Evolutionary conservation across 2,329 filamentous ascomycete genomes (phyloP).

Genomic region (Aspergillus bombycis): DNA sequence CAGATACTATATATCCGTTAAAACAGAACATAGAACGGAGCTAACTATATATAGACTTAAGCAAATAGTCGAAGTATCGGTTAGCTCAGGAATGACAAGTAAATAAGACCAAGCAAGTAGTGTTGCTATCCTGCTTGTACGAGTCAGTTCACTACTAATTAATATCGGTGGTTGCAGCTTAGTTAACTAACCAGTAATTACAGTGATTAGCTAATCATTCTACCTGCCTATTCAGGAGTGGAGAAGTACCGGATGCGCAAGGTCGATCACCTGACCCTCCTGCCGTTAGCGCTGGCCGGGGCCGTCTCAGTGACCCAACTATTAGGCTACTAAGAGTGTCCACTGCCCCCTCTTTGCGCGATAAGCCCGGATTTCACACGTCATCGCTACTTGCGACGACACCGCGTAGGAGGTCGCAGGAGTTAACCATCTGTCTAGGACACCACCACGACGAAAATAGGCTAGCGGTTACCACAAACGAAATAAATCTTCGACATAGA

Average conservation of each 20-base stretch:
- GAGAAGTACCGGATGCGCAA: constrained; percentile 3
- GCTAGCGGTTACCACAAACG: not conserved
- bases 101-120: no score
- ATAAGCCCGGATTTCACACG: constrained; percentile 18
- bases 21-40: not conserved
- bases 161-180: no score
- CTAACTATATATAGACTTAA: not conserved
- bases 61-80: not conserved
- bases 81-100: no score
- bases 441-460: not conserved
- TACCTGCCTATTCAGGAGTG: constrained; percentile 3
- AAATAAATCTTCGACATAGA: not conserved
- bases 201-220: not conserved
- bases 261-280: constrained; percentile 7
- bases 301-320: not conserved
- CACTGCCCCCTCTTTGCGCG: constrained; percentile 8
- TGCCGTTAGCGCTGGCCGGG: constrained; percentile 2
- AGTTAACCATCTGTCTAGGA: not conserved
- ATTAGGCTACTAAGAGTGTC: constrained; percentile 4
- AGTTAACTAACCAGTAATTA: no score
- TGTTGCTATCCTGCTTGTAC: no score
- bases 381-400: constrained; percentile 16
- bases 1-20: not conserved
- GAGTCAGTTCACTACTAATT: no score
- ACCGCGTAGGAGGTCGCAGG: not conserved